Conservation (phyloP, 768 basidiomycete species). For the Boletales sp. region DNA sequence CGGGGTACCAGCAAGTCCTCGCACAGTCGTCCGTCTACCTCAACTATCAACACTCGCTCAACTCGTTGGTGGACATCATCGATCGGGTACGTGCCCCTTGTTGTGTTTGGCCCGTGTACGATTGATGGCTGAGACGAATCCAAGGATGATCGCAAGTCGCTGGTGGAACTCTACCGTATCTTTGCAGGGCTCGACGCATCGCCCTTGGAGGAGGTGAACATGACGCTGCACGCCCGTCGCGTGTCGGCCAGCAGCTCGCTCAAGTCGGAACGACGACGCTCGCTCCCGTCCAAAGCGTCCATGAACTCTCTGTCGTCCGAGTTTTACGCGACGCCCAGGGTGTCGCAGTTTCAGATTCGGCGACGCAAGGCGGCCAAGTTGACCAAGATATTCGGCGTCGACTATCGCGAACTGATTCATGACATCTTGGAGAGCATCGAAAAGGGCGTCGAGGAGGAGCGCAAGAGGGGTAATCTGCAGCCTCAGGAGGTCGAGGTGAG, state of each 20-base stretch:
- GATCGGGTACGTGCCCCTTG: constrained; percentile 54
- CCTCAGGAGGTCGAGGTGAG: constrained; percentile 72
- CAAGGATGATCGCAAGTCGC: constrained; percentile 73
- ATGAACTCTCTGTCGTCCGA: constrained; percentile 57
- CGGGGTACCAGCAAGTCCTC: constrained; percentile 20
- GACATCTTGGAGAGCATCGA: constrained; percentile 83
- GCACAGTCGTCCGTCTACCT: constrained; percentile 54
- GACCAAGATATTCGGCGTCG: constrained; percentile 83
- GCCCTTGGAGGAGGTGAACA: constrained; percentile 18
- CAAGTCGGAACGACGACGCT: constrained; percentile 63
- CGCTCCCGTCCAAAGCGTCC: constrained; percentile 64
- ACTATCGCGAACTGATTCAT: constrained; percentile 72
- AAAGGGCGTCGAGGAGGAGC: constrained; percentile 67
- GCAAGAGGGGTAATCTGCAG: constrained; percentile 56
- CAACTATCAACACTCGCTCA: constrained; percentile 77
- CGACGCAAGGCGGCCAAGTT: constrained; percentile 78
- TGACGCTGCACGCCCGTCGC: constrained; percentile 20
- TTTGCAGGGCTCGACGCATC: constrained; percentile 33
- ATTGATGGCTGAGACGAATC: neutral
- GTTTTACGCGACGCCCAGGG: constrained; percentile 37
- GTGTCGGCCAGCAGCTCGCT: constrained; percentile 36
- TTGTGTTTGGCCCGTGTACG: neutral
- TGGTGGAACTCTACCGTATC: constrained; percentile 71
- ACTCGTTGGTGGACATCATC: constrained; percentile 76
- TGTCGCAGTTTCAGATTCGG: constrained; percentile 58